Percentiles rank a stretch among this genome's conserved stretches.
These are phyloP conservation scores for Aspergillus cavernicola DNA, from an alignment of 495 filamentous ascomycete genomes.

Conservation along the genomic window DNA sequence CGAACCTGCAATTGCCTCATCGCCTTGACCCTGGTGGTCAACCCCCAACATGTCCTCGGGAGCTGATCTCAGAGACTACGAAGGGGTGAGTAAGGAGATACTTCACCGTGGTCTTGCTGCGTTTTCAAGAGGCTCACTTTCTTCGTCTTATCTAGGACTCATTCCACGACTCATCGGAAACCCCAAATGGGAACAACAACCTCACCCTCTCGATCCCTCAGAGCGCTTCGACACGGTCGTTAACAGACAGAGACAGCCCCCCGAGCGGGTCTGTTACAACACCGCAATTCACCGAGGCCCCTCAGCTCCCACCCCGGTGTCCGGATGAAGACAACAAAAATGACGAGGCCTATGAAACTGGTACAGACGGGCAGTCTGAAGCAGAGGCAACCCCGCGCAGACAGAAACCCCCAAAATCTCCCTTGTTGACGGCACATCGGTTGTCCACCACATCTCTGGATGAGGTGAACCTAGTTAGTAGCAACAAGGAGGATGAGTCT, in stretches of 20 bases:
- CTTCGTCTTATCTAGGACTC: slow-evolving; percentile 53
- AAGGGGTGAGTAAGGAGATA: slow-evolving; percentile 41
- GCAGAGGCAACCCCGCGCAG: slow-evolving; percentile 33
- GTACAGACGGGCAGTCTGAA: slow-evolving; percentile 24
- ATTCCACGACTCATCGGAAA: slow-evolving; percentile 74
- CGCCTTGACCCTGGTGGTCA: slow-evolving; percentile 22
- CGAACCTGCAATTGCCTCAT: not conserved
- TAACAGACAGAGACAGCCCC: slow-evolving; percentile 50
- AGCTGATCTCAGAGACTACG: slow-evolving; percentile 45
- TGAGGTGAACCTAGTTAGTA: slow-evolving; percentile 65
- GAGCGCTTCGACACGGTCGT: slow-evolving; percentile 39
- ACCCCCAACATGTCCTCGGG: slow-evolving; percentile 34
- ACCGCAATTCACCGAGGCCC: slow-evolving; percentile 36
- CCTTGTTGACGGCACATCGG: slow-evolving; percentile 56
- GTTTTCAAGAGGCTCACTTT: slow-evolving; percentile 2
- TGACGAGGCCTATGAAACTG: slow-evolving; percentile 23
- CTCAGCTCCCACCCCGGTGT: slow-evolving; percentile 30
- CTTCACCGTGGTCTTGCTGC: slow-evolving; percentile 12
- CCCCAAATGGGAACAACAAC: slow-evolving; percentile 26
- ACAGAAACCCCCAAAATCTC: slow-evolving; percentile 44
- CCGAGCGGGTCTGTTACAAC: slow-evolving; percentile 35
- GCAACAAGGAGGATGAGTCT: slow-evolving; percentile 35
- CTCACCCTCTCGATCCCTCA: slow-evolving; percentile 35
- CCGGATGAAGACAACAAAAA: slow-evolving; percentile 32
- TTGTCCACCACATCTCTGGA: slow-evolving; percentile 64